These are phyloP conservation scores for Claviceps monticola DNA, from an alignment of 2,329 filamentous ascomycete genomes.

Conservation along the genomic window DNA sequence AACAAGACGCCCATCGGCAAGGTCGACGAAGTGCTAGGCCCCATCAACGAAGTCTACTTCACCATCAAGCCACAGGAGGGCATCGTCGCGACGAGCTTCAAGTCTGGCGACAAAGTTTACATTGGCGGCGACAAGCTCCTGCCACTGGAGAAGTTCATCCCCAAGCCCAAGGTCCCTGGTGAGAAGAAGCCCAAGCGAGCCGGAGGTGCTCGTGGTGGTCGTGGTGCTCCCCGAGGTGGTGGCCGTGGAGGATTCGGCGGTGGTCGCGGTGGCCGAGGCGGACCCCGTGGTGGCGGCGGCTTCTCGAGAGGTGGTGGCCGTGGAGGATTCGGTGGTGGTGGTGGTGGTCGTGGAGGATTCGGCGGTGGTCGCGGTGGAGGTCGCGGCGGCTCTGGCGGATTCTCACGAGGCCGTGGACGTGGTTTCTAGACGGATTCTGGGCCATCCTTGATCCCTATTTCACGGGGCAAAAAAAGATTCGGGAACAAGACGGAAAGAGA, in stretches of 20 bases:
- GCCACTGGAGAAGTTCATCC: slow-evolving; percentile 89
- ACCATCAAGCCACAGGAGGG: slow-evolving; percentile 95
- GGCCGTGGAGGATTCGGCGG: slow-evolving; percentile 15
- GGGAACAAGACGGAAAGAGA: background rate
- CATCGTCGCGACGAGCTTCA: slow-evolving; percentile 90
- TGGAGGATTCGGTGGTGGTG: slow-evolving; percentile 16
- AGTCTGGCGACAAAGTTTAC: slow-evolving; percentile 93
- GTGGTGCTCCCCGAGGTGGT: slow-evolving; percentile 12
- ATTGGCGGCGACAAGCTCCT: slow-evolving; percentile 90
- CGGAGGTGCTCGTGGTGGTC: slow-evolving; percentile 26
- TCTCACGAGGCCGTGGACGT: slow-evolving; percentile 26
- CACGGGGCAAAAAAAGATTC: slow-evolving; percentile 5
- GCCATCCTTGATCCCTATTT: background rate
- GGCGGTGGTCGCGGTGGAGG: slow-evolving; percentile 11
- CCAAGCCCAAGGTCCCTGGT: slow-evolving; percentile 72
- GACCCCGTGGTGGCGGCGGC: slow-evolving; percentile 16
- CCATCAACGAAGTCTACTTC: slow-evolving; percentile 96
- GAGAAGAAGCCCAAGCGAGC: slow-evolving; percentile 50
- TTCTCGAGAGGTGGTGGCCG: slow-evolving; percentile 21
- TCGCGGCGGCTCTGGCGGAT: slow-evolving; percentile 18
- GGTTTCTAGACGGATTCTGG: slow-evolving; percentile 14
- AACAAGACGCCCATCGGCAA: slow-evolving; percentile 97
- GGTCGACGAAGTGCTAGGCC: slow-evolving; percentile 93
- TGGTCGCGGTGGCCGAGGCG: slow-evolving; percentile 8
- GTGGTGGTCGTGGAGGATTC: slow-evolving; percentile 6